Percentiles rank a stretch among this genome's conserved stretches.
Evolutionary conservation across 1,139 yeast species (phyloP).

Genomic region (Taphrina confusa): DNA sequence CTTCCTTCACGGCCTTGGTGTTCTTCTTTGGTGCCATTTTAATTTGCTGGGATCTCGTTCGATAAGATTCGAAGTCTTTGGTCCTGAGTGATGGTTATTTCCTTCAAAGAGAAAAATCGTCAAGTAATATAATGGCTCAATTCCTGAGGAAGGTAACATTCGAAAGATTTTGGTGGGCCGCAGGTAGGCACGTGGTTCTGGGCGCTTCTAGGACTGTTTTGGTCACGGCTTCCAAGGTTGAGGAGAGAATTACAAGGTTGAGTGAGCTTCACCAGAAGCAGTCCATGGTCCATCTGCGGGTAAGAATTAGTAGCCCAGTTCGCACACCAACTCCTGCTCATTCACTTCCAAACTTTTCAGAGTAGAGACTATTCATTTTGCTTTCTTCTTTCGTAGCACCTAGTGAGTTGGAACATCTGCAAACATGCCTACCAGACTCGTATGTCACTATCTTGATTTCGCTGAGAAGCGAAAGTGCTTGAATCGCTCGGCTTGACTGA

Average conservation of each 20-base stretch:
- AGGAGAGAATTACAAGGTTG: no score
- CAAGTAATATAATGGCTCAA: no score
- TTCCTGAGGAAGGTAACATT: background rate
- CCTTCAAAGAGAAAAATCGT: background rate
- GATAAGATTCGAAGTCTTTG: conserved; percentile 17
- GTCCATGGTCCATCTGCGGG: background rate
- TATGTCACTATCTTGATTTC: conserved; percentile 44
- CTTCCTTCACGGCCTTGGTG: conserved; percentile 31
- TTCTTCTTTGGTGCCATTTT: conserved; percentile 27
- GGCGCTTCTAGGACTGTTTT: no score
- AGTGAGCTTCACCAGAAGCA: no score
- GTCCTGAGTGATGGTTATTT: background rate
- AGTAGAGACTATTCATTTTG: background rate
- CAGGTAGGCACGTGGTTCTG: background rate
- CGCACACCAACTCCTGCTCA: background rate
- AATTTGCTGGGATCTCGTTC: conserved; percentile 4
- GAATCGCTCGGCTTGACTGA: no score
- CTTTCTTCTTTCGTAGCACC: background rate
- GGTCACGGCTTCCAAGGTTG: no score
- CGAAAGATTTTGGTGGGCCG: background rate
- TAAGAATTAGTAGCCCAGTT: background rate
- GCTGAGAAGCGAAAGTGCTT: no score
- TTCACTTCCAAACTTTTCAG: background rate
- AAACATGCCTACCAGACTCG: conserved; percentile 96
- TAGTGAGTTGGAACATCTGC: conserved; percentile 5